phyloP scores from a whole-genome alignment of 2,329 filamentous ascomycete genomes.

The Paradendryphiella salina region DNA sequence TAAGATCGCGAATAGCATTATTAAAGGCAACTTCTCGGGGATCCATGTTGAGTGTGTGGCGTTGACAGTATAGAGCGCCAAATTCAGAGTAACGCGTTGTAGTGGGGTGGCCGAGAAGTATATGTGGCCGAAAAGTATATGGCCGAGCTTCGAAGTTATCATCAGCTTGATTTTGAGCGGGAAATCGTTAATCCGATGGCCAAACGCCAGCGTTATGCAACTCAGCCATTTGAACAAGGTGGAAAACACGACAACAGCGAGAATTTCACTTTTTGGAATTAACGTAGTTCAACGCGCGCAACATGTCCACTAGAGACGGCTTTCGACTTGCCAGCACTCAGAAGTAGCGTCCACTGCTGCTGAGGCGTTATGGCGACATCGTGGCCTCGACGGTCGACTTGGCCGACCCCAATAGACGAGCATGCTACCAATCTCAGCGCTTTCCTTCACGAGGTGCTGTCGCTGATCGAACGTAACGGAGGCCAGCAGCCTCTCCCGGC shows the following conservation, averaged over 20 bases:
- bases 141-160: too few species aligned
- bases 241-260: slow-evolving; percentile 21
- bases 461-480: not conserved
- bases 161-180: too few species aligned
- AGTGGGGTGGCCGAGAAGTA: too few species aligned
- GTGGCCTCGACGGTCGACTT: not conserved
- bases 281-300: slow-evolving; percentile 7
- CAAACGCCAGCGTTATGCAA: too few species aligned
- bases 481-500: slow-evolving; percentile 15
- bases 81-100: too few species aligned
- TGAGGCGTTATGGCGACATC: slow-evolving; percentile 8
- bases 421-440: not conserved
- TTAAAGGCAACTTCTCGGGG: not conserved
- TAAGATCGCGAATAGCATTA: not conserved
- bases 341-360: slow-evolving; percentile 15
- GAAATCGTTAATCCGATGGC: too few species aligned
- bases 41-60: not conserved
- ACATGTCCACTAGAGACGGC: slow-evolving; percentile 3
- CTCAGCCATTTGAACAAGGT: too few species aligned
- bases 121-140: too few species aligned
- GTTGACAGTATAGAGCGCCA: too few species aligned
- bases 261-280: slow-evolving; percentile 22
- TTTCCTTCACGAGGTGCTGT: not conserved
- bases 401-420: not conserved
- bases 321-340: slow-evolving; percentile 4